These are phyloP conservation scores for Trypanosoma scelopori DNA, from an alignment of 208 protist species.

Conservation along the genomic window DNA sequence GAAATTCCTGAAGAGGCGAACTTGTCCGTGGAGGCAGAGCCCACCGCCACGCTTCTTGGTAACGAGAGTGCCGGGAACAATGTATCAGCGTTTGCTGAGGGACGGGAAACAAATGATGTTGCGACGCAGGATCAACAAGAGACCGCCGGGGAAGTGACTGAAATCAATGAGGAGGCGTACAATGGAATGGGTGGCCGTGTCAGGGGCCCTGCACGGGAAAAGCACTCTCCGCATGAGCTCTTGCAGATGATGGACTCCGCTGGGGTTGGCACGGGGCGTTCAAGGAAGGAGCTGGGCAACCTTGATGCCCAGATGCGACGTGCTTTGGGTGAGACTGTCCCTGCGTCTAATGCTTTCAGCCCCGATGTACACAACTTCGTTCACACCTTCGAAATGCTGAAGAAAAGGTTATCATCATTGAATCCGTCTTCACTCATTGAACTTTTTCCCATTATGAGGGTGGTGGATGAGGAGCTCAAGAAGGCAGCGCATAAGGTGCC, in stretches of 20 bases:
- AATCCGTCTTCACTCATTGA: constrained; percentile 17
- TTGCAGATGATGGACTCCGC: constrained; percentile 33
- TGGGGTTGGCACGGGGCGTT: constrained; percentile 13
- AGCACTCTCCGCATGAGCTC: constrained; percentile 28
- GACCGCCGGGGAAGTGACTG: constrained; percentile 31
- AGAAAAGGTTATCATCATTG: background rate
- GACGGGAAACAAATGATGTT: background rate
- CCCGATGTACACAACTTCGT: constrained; percentile 12
- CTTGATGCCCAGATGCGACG: constrained; percentile 31
- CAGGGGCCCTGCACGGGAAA: constrained; percentile 24
- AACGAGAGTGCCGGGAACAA: background rate
- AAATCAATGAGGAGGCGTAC: constrained; percentile 39
- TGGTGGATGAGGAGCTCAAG: constrained; percentile 32
- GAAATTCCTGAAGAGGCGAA: constrained; percentile 8
- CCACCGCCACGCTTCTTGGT: background rate
- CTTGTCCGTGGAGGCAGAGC: background rate
- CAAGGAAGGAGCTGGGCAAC: constrained; percentile 20
- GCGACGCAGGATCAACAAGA: constrained; percentile 10
- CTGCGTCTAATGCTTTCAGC: background rate
- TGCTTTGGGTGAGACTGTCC: background rate
- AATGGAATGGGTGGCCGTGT: constrained; percentile 16
- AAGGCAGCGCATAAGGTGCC: constrained; percentile 33
- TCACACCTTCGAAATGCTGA: constrained; percentile 8
- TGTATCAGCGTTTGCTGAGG: background rate
- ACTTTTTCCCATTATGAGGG: constrained; percentile 36